Evolutionary conservation across 495 filamentous ascomycete genomes (phyloP).

Genomic region (Daldinia concentrica): DNA sequence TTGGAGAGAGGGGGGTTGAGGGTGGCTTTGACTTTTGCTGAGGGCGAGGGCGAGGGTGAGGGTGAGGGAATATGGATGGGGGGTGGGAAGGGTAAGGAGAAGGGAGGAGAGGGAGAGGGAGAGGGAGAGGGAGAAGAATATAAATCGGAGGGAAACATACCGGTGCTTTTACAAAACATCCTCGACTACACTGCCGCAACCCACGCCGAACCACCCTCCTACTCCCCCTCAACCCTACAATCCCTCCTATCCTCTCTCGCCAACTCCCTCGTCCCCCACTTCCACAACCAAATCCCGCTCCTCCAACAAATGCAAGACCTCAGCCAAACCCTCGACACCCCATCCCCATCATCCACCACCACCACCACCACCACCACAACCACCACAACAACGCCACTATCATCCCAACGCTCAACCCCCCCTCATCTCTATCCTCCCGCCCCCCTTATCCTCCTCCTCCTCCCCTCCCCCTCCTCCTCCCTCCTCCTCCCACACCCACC

Average conservation of each 20-base stretch:
- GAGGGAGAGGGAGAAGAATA: background rate
- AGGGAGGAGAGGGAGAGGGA: background rate
- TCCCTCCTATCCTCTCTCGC: constrained; percentile 27
- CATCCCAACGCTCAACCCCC: too few species aligned
- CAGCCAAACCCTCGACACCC: constrained; percentile 8
- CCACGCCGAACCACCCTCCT: constrained; percentile 16
- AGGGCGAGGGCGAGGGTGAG: background rate
- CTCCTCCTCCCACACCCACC: background rate
- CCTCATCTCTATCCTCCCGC: too few species aligned
- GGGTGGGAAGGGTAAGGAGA: background rate
- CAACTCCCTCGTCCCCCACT: constrained; percentile 37
- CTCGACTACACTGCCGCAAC: constrained; percentile 18
- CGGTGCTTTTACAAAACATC: constrained; percentile 10
- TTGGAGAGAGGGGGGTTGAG: constrained; percentile 33
- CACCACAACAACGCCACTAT: too few species aligned
- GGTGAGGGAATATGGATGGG: background rate
- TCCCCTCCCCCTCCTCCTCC: background rate
- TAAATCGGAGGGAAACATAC: background rate
- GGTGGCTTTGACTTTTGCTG: background rate
- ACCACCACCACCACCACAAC: too few species aligned
- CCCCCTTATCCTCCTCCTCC: constrained; percentile 4
- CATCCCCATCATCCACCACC: background rate
- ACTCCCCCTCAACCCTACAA: constrained; percentile 19
- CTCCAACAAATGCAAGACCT: constrained; percentile 39
- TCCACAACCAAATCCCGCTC: constrained; percentile 32